phyloP scores from a whole-genome alignment of 306 rosid species.

The Cucurbita pepo region DNA sequence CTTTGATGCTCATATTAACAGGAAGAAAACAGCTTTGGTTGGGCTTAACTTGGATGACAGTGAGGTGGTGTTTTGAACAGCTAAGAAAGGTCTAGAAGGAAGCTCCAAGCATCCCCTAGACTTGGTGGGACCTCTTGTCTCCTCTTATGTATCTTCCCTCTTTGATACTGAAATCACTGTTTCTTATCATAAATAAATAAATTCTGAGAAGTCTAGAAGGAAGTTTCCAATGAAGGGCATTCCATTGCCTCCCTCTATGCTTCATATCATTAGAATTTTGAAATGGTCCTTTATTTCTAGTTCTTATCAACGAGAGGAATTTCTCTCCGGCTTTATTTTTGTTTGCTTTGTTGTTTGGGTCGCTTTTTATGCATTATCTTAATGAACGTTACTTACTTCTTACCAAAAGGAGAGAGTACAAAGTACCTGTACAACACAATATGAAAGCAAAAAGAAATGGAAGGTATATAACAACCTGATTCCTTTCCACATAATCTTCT shows the following conservation, averaged over 20 bases:
- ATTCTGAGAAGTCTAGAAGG: too few species aligned
- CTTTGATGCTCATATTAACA: not conserved
- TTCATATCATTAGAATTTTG: not conserved
- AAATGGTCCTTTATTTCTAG: not conserved
- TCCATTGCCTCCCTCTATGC: too few species aligned
- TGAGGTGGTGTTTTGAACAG: not conserved
- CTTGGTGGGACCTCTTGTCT: too few species aligned
- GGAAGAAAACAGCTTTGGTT: not conserved
- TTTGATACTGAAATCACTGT: too few species aligned
- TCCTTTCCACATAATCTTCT: slow-evolving; percentile 94
- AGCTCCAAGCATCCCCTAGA: not conserved
- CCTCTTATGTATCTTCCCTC: too few species aligned
- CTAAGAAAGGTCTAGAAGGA: not conserved
- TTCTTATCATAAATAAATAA: too few species aligned
- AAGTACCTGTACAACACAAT: not conserved
- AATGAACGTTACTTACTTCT: not conserved
- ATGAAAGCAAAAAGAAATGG: not conserved
- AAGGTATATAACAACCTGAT: slow-evolving; percentile 50
- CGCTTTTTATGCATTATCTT: not conserved
- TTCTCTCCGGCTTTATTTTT: not conserved
- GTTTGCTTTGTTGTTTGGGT: not conserved
- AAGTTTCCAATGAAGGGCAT: too few species aligned
- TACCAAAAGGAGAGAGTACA: not conserved
- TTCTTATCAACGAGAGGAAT: not conserved
- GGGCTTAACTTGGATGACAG: not conserved